phyloP scores from a whole-genome alignment of 2,329 filamentous ascomycete genomes.

The Colletotrichum tanaceti region DNA sequence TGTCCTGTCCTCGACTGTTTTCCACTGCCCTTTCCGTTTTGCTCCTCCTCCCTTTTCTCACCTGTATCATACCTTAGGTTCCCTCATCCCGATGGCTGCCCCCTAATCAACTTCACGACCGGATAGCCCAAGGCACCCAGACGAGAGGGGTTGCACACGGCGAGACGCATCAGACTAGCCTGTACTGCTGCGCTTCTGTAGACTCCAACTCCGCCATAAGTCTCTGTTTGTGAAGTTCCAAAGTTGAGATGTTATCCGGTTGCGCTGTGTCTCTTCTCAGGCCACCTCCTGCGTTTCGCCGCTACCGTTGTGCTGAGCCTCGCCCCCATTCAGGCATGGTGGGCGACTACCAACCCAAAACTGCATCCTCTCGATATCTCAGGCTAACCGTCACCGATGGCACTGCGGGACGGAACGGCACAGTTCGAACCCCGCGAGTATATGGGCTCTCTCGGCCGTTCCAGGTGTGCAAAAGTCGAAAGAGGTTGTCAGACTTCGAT shows the following conservation, averaged over 20 bases:
- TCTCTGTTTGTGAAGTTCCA: neutral
- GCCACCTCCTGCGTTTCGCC: slow-evolving; percentile 24
- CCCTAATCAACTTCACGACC: slow-evolving; percentile 3
- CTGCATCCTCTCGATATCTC: neutral
- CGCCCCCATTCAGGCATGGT: slow-evolving; percentile 34
- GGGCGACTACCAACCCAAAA: slow-evolving; percentile 16
- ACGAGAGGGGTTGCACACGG: neutral
- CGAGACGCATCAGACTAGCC: neutral
- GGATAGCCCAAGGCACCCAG: slow-evolving; percentile 1
- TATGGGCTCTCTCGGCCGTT: too few relatives aligned
- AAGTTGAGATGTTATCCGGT: slow-evolving; percentile 26
- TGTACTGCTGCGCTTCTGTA: neutral
- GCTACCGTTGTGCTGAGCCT: slow-evolving; percentile 32
- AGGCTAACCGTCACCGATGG: neutral
- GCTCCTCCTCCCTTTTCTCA: slow-evolving; percentile 19
- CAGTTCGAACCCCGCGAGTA: neutral
- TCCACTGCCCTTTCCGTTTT: slow-evolving; percentile 8
- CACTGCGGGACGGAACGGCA: neutral
- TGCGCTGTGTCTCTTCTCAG: slow-evolving; percentile 27
- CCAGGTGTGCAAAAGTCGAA: neutral
- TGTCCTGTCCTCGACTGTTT: neutral
- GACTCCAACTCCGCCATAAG: neutral
- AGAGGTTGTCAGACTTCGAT: neutral
- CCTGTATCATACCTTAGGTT: slow-evolving; percentile 17
- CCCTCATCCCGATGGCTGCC: slow-evolving; percentile 20